These are phyloP conservation scores for Mycosarcoma maydis DNA, from an alignment of 1,284 basidiomycete species.

Conservation along the genomic window DNA sequence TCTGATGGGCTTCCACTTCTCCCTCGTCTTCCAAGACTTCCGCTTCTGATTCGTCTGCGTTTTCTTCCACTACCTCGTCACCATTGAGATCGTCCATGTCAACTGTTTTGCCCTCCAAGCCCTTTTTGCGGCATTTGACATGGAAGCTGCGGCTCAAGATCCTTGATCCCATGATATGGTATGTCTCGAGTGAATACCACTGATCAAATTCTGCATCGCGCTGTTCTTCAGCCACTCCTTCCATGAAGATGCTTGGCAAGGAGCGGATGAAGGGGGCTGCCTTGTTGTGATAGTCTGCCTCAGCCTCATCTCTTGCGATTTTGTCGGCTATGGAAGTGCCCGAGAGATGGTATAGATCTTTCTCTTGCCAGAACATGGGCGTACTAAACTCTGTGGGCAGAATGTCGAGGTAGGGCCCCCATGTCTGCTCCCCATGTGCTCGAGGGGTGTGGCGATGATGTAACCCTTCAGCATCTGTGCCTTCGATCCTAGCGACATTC, in stretches of 20 bases:
- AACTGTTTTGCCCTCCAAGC: slow-evolving; percentile 38
- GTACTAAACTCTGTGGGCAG: slow-evolving; percentile 80
- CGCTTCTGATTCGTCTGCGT: slow-evolving; percentile 36
- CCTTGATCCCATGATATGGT: slow-evolving; percentile 91
- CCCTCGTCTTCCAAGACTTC: slow-evolving; percentile 53
- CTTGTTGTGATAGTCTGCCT: slow-evolving; percentile 74
- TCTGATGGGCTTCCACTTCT: slow-evolving; percentile 29
- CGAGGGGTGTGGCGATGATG: slow-evolving; percentile 6
- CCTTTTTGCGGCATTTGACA: slow-evolving; percentile 68
- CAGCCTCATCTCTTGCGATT: slow-evolving; percentile 84
- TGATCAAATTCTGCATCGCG: slow-evolving; percentile 30
- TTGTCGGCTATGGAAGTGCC: slow-evolving; percentile 88
- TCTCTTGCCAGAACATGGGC: slow-evolving; percentile 90
- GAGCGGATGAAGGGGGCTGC: slow-evolving; percentile 67
- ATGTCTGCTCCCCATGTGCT: slow-evolving; percentile 36
- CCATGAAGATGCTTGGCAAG: slow-evolving; percentile 50
- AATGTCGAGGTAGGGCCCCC: slow-evolving; percentile 62
- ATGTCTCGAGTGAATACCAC: slow-evolving; percentile 79
- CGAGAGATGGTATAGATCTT: slow-evolving; percentile 78
- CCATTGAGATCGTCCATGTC: slow-evolving; percentile 62
- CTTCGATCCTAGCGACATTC: slow-evolving; percentile 25
- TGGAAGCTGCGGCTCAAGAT: slow-evolving; percentile 90
- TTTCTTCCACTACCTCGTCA: slow-evolving; percentile 35
- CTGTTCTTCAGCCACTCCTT: slow-evolving; percentile 9
- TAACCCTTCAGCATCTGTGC: slow-evolving; percentile 20